Conservation (phyloP, 257 asterid species). For the Nicotiana attenuata region DNA sequence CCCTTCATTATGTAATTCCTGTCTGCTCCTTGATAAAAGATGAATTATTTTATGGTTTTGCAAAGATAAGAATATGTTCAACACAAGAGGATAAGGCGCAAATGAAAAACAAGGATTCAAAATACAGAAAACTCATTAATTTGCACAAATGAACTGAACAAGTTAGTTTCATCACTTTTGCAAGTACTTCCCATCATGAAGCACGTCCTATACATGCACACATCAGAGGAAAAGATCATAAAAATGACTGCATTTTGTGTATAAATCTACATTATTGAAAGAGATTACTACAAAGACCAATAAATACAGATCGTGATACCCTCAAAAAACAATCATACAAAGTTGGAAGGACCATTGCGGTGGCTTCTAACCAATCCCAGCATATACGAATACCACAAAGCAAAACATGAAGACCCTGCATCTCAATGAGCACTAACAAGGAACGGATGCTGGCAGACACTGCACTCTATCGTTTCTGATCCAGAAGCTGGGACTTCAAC, state of each 20-base stretch:
- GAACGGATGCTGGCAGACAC: conserved; percentile 89
- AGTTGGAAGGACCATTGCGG: neutral
- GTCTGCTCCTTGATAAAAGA: neutral
- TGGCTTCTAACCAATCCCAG: neutral
- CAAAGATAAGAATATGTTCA: neutral
- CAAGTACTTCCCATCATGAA: neutral
- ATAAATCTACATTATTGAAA: conserved; percentile 3
- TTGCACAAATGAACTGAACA: neutral
- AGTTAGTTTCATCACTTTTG: neutral
- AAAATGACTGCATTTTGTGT: neutral
- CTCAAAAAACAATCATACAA: neutral
- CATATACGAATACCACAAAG: neutral
- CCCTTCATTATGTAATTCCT: neutral
- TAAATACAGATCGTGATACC: neutral
- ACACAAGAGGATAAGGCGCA: neutral
- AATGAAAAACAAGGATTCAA: neutral
- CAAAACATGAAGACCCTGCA: neutral
- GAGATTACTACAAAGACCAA: neutral
- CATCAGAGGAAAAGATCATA: neutral
- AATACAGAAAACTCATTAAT: neutral
- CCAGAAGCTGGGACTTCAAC: conserved; percentile 62
- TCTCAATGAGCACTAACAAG: conserved; percentile 56
- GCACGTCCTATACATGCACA: neutral
- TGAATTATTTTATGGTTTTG: neutral
- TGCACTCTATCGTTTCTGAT: conserved; percentile 83